Base-by-base conservation (phyloP, 352 stramenopile species). In the Phytophthora multivora region DNA sequence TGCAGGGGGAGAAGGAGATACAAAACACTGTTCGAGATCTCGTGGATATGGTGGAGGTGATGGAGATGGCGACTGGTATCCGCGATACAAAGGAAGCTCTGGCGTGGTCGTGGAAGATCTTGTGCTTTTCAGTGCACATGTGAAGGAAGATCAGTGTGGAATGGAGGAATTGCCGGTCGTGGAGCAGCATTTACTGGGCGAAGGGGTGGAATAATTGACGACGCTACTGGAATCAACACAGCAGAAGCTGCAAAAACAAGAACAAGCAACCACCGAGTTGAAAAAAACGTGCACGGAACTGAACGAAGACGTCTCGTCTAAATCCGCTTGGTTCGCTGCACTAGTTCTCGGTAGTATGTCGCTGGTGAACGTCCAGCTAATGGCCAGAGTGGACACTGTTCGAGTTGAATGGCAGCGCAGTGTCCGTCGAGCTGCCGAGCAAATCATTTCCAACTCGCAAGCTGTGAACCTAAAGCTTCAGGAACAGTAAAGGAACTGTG, bases 1-100 rank as follows among this genome's bases (percentile, higher is more conserved):
- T 21, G 5, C 7, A 43, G 38, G 51, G n/a, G 21, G 13, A 46
- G 18, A 31, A 43, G 6, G 45, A 59, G 23, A 23, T 68, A 13
- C 23, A 23, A 16, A 28, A 12, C 25, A 38, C 58, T 3, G 28
- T 68, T 6, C 15, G 19, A 57, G n/a, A n/a, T n/a, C n/a, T n/a
- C n/a, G n/a, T n/a, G n/a, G n/a, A 58, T 3, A 13, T 3, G 13
- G 59, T 68, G 46, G 59, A 63, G 45, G 13, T 68, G 9, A 49
- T 39, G 3, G 9, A 8, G 6, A 48, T n/a, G 7, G 9, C 45
- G 12, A 21, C 5, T 2, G 6, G 30, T 9, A 36, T 33, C 21
- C 19, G 58, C 10, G 13, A 6, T 4, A 26, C 28, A 15, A 25
- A 63, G 13, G 19, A 58, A 38, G 39, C 48, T 5, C 21, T 68